Evolutionary conservation across 2,329 filamentous ascomycete species (phyloP).

Genomic region (Ascochyta koolunga): DNA sequence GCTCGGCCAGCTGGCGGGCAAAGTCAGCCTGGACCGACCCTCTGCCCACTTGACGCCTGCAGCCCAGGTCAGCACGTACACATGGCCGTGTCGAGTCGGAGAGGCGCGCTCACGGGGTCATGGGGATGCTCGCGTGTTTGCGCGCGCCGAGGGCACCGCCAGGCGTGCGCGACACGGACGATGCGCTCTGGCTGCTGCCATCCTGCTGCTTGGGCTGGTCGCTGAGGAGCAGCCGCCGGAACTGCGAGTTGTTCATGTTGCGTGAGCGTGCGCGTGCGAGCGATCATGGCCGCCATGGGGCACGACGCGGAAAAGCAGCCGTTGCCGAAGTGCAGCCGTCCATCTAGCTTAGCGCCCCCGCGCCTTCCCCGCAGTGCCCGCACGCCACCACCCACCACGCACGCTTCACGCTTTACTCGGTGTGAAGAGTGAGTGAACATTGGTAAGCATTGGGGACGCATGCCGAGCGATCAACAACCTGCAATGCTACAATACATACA

Average conservation of each 20-base stretch:
- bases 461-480: no score
- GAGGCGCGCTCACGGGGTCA: conserved; percentile 77
- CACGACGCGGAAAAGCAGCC: conserved; percentile 4
- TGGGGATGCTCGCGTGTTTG: conserved; percentile 81
- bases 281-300: neutral
- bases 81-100: neutral
- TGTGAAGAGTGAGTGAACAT: no score
- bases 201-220: conserved; percentile 51
- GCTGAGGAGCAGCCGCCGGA: conserved; percentile 75
- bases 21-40: conserved; percentile 69
- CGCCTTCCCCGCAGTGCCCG: conserved; percentile 12
- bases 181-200: conserved; percentile 31
- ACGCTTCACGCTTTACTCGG: neutral
- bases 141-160: conserved; percentile 72
- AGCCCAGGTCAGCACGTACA: conserved; percentile 1
- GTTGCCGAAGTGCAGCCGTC: neutral
- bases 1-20: conserved; percentile 81
- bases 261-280: neutral
- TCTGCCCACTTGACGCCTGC: conserved; percentile 67
- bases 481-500: no score
- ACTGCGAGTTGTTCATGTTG: conserved; percentile 93
- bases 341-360: neutral
- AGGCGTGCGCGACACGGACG: conserved; percentile 36
- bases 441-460: no score
- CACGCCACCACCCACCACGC: no score